Conservation (phyloP, 495 filamentous ascomycete species). For the Beverwykella pulmonaria region DNA sequence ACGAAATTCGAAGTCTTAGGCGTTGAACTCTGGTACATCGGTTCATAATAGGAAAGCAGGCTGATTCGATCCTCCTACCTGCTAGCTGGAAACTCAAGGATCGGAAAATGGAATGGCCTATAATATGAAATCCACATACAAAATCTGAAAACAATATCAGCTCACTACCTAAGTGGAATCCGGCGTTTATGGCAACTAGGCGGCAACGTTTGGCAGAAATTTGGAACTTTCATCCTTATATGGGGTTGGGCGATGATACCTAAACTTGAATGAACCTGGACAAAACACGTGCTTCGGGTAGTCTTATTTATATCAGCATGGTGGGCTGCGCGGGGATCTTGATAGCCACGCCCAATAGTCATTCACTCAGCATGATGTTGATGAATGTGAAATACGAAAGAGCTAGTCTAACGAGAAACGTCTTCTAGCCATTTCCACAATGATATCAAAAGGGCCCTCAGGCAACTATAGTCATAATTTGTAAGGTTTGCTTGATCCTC, state of each 20-base stretch:
- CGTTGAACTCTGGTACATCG: constrained; percentile 90
- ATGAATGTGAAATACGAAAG: too few species aligned
- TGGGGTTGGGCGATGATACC: background rate
- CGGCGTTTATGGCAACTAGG: background rate
- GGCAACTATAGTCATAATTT: too few species aligned
- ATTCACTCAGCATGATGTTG: too few species aligned
- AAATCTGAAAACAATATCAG: too few species aligned
- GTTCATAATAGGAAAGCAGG: constrained; percentile 40
- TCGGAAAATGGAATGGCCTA: too few species aligned
- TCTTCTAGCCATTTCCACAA: background rate
- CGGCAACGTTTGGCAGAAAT: background rate
- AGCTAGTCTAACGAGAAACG: too few species aligned
- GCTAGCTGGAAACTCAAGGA: too few species aligned
- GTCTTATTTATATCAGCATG: background rate
- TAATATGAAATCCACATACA: too few species aligned
- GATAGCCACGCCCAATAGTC: background rate
- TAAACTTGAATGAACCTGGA: background rate
- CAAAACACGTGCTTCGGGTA: background rate
- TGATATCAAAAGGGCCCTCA: too few species aligned
- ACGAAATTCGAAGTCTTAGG: constrained; percentile 90
- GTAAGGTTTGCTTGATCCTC: too few species aligned
- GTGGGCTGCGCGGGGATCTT: background rate
- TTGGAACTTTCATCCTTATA: background rate
- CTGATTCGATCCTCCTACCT: background rate
- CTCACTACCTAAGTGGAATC: too few species aligned